phyloP scores from a whole-genome alignment of 2,329 filamentous ascomycete genomes.

The Cladosporium sp. region DNA sequence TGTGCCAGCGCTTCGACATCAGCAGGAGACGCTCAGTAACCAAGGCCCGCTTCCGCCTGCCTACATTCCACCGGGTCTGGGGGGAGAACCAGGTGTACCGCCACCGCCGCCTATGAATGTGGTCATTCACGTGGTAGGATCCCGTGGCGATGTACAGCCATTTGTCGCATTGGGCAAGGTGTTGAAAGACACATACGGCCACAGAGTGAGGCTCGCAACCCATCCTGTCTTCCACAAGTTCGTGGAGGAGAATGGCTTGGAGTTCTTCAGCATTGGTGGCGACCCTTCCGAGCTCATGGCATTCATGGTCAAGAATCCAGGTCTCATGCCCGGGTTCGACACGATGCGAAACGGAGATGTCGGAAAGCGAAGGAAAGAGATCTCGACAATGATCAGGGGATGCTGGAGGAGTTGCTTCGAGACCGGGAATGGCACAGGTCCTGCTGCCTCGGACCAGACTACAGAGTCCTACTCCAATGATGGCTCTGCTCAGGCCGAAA shows the following conservation, averaged over 20 bases:
- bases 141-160: constrained; percentile 53
- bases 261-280: constrained; percentile 55
- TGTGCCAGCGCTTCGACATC: constrained; percentile 62
- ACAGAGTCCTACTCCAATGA: constrained; percentile 53
- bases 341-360: constrained; percentile 77
- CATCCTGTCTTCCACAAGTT: constrained; percentile 54
- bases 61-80: constrained; percentile 73
- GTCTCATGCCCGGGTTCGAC: constrained; percentile 80
- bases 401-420: constrained; percentile 88
- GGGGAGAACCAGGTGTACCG: constrained; percentile 62
- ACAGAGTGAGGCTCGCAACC: constrained; percentile 52
- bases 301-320: constrained; percentile 89
- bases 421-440: constrained; percentile 65
- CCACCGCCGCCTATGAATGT: constrained; percentile 52
- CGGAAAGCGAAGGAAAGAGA: constrained; percentile 70
- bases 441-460: constrained; percentile 40
- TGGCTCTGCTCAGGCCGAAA: constrained; percentile 41
- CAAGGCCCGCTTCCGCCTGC: constrained; percentile 59
- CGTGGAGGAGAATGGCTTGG: constrained; percentile 52
- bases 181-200: constrained; percentile 51
- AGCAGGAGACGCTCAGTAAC: constrained; percentile 53
- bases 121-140: constrained; percentile 53
- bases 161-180: constrained; percentile 54
- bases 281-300: constrained; percentile 60
- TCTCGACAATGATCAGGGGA: constrained; percentile 77